Conservation (phyloP, 768 basidiomycete species). For the Suillus variegatus region DNA sequence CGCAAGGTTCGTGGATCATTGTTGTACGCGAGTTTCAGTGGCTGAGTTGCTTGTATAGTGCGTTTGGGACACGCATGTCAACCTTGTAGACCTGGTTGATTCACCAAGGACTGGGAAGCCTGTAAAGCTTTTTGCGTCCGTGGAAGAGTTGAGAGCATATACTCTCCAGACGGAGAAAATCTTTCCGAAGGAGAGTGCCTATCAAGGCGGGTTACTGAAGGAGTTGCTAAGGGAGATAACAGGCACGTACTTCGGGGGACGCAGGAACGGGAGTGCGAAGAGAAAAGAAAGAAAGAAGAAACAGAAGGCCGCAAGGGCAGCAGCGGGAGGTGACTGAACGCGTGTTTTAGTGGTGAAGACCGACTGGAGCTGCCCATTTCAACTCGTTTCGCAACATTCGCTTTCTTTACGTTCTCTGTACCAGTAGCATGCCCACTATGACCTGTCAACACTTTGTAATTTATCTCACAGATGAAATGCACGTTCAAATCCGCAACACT, state of each 20-base stretch:
- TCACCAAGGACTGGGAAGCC: constrained; percentile 12
- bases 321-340: no score
- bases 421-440: neutral
- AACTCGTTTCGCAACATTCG: neutral
- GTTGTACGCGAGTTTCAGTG: neutral
- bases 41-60: neutral
- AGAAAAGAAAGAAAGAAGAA: constrained; percentile 18
- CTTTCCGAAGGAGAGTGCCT: constrained; percentile 31
- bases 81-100: constrained; percentile 35
- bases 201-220: constrained; percentile 31
- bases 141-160: constrained; percentile 23
- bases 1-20: neutral
- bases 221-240: constrained; percentile 22
- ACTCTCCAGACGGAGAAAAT: constrained; percentile 17
- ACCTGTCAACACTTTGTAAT: neutral
- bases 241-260: constrained; percentile 17
- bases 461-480: neutral
- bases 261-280: constrained; percentile 22
- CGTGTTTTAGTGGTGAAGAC: neutral
- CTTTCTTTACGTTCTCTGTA: neutral
- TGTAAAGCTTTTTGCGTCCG: constrained; percentile 23
- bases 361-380: neutral
- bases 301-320: constrained; percentile 11
- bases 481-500: neutral
- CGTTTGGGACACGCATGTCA: constrained; percentile 28